Base-by-base conservation (phyloP, 148 eudicot genomes). In the Silene uniflora region DNA sequence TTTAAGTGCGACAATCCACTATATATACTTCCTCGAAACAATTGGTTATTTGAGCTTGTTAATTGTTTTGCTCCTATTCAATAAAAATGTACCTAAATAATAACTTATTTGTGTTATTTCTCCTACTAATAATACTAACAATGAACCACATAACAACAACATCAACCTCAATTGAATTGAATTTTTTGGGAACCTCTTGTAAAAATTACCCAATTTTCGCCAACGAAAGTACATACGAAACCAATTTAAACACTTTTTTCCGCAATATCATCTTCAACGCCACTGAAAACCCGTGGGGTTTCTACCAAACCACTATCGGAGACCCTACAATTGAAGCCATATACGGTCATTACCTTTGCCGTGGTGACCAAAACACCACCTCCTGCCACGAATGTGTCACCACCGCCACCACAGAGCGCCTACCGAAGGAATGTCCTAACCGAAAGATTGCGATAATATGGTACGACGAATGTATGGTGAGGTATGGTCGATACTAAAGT, bases 271-370 rank as follows among this genome's bases (percentile, higher is more conserved):
- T 52, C 3, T 52, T 18, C 56, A 81, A 82, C 18, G 72, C 67
- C n/a, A 78, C 81, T n/a, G 42, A 61, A 44, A 67, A 52, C 16
- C 56, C 69, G 39, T 42, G 56, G 22, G 86, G 84, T 10, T 84
- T 72, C 73, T 17, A 55, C 67, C 35, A 2, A 42, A 25, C 79
- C 39, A 2, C 75, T 1, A 72, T 75, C 23, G 85, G 76, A 10
- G 16, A 0, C 25, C 56, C 56, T 2, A 12, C 56, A 52, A 52
- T 11, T 52, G 56, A 52, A 16, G 16, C 56, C 4, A 2, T 80
- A 67, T 82, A 86, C 46, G 85, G 89, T 69, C 76, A 75, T 61
- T 86, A 73, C 78, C 76, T 84, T 22, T 86, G 89, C 73, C 85
- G 83, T 0, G 85, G 87, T 4, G 87, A 86, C 63, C 78, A 74